Conservation (phyloP, 371 early-diverging fungal species). For the Syncephalis fuscata region DNA sequence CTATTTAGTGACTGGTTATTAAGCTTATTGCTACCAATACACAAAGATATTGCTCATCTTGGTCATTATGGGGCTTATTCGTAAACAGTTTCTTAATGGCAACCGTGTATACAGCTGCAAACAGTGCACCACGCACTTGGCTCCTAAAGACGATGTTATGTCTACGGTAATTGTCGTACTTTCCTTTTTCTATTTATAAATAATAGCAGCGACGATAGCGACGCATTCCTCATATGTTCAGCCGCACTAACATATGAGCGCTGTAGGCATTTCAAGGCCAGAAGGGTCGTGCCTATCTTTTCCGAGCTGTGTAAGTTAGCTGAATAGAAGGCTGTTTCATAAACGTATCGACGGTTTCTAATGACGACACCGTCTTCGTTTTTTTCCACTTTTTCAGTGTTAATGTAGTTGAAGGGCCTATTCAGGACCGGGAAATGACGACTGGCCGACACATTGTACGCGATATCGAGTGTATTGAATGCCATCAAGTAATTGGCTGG, state of each 20-base stretch:
- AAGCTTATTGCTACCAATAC: not conserved
- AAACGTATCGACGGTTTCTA: not conserved
- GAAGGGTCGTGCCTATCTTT: constrained; percentile 56
- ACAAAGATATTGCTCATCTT: too few species aligned
- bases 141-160: constrained; percentile 34
- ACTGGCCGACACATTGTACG: constrained; percentile 67
- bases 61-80: constrained; percentile 40
- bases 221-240: too few species aligned
- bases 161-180: constrained; percentile 44
- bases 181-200: too few species aligned
- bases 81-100: constrained; percentile 31
- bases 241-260: too few species aligned
- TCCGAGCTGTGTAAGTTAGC: constrained; percentile 42
- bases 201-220: too few species aligned
- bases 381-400: constrained; percentile 8
- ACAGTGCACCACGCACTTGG: constrained; percentile 56
- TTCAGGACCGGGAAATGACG: constrained; percentile 49
- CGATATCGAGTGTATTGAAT: constrained; percentile 48
- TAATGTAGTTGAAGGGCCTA: constrained; percentile 10
- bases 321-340: constrained; percentile 23
- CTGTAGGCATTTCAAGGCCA: constrained; percentile 46
- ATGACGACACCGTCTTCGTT: too few species aligned
- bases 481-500: constrained; percentile 61
- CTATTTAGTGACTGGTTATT: not conserved
- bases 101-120: constrained; percentile 38